phyloP scores from a whole-genome alignment of 1,284 basidiomycete genomes.

The Cerioporus squamosus region DNA sequence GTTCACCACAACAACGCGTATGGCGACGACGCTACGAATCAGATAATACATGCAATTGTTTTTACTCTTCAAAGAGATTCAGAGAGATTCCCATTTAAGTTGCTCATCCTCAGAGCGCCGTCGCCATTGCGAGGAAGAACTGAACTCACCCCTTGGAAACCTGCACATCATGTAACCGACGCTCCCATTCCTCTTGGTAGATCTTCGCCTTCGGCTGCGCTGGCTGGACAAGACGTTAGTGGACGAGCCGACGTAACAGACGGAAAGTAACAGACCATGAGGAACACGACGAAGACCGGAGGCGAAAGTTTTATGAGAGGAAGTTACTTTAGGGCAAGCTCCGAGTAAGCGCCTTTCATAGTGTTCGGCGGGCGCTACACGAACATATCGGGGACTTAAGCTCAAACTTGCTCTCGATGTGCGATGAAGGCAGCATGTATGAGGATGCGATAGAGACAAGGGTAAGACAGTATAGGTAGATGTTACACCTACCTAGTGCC shows the following conservation, averaged over 20 bases:
- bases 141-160: conserved; percentile 77
- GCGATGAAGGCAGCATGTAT: too few relatives aligned
- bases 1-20: conserved; percentile 22
- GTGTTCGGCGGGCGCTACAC: background rate
- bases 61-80: conserved; percentile 66
- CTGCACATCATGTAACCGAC: conserved; percentile 72
- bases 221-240: conserved; percentile 26
- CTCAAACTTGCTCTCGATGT: too few relatives aligned
- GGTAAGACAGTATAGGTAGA: too few relatives aligned
- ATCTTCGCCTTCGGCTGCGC: conserved; percentile 56
- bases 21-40: conserved; percentile 39
- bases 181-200: conserved; percentile 76
- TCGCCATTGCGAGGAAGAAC: conserved; percentile 10
- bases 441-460: too few relatives aligned
- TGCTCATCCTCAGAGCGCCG: conserved; percentile 53
- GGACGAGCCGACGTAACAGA: background rate
- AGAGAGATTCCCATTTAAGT: conserved; percentile 88
- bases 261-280: conserved; percentile 35
- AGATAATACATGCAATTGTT: conserved; percentile 81
- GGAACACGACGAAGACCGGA: conserved; percentile 18
- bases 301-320: conserved; percentile 34
- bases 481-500: too few relatives aligned
- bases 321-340: conserved; percentile 36
- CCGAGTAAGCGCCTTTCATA: background rate
- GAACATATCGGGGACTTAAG: too few relatives aligned